phyloP scores from a whole-genome alignment of 2,329 filamentous ascomycete genomes.

The Xylariaceae sp. region DNA sequence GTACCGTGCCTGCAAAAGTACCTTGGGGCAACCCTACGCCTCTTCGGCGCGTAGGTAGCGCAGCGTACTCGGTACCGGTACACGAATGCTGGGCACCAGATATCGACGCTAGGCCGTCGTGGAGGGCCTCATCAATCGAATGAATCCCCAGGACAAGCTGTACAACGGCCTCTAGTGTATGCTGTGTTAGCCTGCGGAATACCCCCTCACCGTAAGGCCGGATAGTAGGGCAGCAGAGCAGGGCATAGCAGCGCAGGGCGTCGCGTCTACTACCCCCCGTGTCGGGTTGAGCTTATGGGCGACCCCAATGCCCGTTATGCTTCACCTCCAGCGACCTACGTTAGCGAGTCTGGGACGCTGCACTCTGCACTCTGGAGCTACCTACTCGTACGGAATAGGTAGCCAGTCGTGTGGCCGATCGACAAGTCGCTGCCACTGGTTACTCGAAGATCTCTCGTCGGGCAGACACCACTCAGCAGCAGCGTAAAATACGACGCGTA shows the following conservation, averaged over 20 bases:
- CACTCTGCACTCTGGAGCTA: too few relatives aligned
- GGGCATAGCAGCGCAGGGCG: neutral
- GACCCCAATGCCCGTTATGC: neutral
- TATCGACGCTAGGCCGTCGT: neutral
- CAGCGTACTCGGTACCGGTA: neutral
- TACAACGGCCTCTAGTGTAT: slow-evolving; percentile 8
- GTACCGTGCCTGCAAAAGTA: neutral
- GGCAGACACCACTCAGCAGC: slow-evolving; percentile 3
- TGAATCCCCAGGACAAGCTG: slow-evolving; percentile 13
- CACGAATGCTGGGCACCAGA: neutral
- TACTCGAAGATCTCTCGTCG: slow-evolving; percentile 2
- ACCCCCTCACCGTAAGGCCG: slow-evolving; percentile 21
- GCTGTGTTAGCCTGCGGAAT: slow-evolving; percentile 3
- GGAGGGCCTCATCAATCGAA: neutral
- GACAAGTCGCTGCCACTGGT: neutral
- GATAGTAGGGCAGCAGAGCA: neutral
- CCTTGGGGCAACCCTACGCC: neutral
- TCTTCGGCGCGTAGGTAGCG: neutral
- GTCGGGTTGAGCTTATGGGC: neutral
- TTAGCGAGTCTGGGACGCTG: neutral
- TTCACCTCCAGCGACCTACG: neutral
- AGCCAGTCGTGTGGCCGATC: neutral
- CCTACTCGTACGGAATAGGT: too few relatives aligned
- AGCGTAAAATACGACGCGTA: slow-evolving; percentile 13
- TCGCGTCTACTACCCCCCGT: neutral